A percentile compares a stretch with the other conserved stretches of the same genome.
Conservation (phyloP, 345 rosid species). For the Lepidium sativum region DNA sequence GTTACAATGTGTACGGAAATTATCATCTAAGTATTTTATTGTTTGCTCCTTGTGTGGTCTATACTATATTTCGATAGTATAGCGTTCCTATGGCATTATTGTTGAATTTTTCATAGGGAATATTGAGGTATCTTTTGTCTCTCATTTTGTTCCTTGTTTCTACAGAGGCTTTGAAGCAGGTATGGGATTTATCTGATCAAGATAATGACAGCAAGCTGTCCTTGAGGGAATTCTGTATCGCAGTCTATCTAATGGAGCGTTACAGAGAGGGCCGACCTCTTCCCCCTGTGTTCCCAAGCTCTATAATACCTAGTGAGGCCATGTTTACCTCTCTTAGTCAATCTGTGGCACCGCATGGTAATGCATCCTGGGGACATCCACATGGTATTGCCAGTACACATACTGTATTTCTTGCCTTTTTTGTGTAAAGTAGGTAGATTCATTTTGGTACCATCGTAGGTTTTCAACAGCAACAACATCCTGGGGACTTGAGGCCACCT, state of each 20-base stretch:
- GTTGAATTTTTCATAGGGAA: not conserved
- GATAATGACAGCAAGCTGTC: constrained; percentile 99
- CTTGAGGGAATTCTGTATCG: constrained; percentile 84
- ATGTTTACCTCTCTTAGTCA: constrained; percentile 48
- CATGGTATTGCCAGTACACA: constrained; percentile 41
- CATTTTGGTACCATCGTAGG: constrained; percentile 33
- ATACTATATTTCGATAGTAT: not conserved
- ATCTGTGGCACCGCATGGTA: constrained; percentile 40
- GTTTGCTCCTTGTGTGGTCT: constrained; percentile 6
- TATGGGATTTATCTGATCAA: constrained; percentile 97
- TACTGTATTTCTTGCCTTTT: constrained; percentile 1
- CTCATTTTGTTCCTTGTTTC: constrained; percentile 29
- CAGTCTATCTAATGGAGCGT: constrained; percentile 96
- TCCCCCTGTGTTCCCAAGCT: constrained; percentile 72
- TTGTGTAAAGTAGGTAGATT: constrained; percentile 6
- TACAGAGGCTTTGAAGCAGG: constrained; percentile 85
- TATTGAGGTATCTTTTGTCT: constrained; percentile 4
- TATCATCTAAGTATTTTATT: constrained; percentile 1
- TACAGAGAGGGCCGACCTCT: constrained; percentile 82
- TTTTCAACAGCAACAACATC: constrained; percentile 48
- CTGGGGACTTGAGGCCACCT: constrained; percentile 39
- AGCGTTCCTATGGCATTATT: not conserved
- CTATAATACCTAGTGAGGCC: constrained; percentile 46
- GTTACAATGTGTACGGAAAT: not conserved
- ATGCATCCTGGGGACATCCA: constrained; percentile 51